These are phyloP conservation scores for Neurospora pannonica DNA, from an alignment of 495 filamentous ascomycete species.

Conservation along the genomic window DNA sequence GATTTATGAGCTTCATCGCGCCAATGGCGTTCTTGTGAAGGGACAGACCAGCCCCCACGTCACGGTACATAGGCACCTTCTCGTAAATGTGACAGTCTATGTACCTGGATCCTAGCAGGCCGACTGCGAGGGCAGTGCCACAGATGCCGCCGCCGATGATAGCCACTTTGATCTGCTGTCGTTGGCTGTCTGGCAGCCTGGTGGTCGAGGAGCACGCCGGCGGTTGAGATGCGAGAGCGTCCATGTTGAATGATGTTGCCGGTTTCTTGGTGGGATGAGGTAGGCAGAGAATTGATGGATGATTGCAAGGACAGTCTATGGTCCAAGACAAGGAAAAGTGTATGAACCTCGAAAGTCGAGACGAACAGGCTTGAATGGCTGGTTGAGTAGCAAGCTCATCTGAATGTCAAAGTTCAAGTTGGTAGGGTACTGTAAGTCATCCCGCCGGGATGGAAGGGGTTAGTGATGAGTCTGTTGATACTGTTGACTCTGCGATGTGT, in stretches of 20 bases:
- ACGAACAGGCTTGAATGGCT: background rate
- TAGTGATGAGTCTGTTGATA: background rate
- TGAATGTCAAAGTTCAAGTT: background rate
- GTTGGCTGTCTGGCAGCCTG: background rate
- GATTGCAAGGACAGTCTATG: background rate
- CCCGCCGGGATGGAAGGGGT: background rate
- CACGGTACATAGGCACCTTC: constrained; percentile 16
- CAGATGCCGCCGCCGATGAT: constrained; percentile 30
- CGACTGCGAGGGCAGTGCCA: constrained; percentile 27
- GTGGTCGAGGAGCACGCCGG: background rate
- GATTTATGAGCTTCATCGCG: constrained; percentile 25
- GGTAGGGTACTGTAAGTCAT: background rate
- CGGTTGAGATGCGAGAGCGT: background rate
- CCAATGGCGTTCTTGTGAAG: constrained; percentile 30
- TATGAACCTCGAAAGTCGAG: background rate
- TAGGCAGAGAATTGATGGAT: background rate
- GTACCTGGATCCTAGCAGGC: constrained; percentile 18
- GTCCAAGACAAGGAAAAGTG: background rate
- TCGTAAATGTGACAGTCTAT: constrained; percentile 26
- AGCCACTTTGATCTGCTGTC: constrained; percentile 17
- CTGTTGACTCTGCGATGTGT: background rate
- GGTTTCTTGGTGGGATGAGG: background rate
- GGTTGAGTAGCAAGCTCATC: background rate
- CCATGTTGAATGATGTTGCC: background rate
- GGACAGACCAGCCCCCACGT: constrained; percentile 30